Base-by-base conservation (phyloP, 1,284 basidiomycete species). In the Boletus semigastroideus region DNA sequence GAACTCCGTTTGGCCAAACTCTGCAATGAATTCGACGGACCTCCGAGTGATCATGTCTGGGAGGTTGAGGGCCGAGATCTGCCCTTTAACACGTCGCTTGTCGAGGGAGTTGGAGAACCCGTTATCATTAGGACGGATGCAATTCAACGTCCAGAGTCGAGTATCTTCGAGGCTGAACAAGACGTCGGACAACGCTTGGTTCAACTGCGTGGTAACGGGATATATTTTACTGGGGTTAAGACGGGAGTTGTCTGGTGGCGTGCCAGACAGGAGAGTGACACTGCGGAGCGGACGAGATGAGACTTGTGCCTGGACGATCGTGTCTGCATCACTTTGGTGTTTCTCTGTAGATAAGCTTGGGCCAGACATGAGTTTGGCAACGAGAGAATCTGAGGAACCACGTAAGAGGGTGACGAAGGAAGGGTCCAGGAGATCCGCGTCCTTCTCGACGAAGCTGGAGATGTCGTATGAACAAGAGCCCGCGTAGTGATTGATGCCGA, bases 271-370 rank as follows among this genome's bases (percentile, higher is more conserved):
- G 19, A 77, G 74, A 0, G 80, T 83, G 1, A 82, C 78, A 49
- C 72, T 74, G 16, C 84, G 77, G 34, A 88, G 73, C 19, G 83
- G 82, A 19, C 80, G 76, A 11, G 87, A 84, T 31, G 86, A 92
- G 0, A 97, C 93, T 67, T 98, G 95, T 7, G 93, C 90, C 64
- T 94, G 89, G n/a, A 95, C 94, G 54, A 96, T 82, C 58, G 88
- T 92, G 56, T 77, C 78, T 49, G 86, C 82, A 65, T 97, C 94
- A 59, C 91, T 84, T 37, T 79, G 80, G 59, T 97, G 95, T 52
- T 81, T 80, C 73, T 98, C 94, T 5, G 86, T 80, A n/a, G 93
- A 83, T 57, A 94, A 71, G 65, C 84, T 81, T n/a, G 94, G 86
- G 4, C 94, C 92, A 4, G 90, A 88, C 58, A 97, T 84, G 46